Evolutionary conservation across 768 basidiomycete genomes (phyloP).

Genomic region (Collybiopsis confluens): DNA sequence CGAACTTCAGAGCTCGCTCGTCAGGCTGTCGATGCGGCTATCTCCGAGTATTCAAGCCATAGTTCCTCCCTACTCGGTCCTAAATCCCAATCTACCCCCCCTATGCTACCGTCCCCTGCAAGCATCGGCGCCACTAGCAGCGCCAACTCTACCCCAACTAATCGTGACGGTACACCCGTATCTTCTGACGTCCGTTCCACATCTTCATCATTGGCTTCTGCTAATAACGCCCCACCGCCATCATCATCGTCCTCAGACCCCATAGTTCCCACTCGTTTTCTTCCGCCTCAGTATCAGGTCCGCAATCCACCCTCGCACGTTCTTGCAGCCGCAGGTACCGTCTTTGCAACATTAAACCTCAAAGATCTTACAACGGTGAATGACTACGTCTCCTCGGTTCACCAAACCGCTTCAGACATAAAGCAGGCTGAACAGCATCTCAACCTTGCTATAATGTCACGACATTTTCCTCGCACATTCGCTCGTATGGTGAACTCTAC

Average conservation of each 20-base stretch:
- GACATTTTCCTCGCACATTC: constrained; percentile 73
- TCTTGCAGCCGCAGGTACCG: constrained; percentile 37
- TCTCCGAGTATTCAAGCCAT: constrained; percentile 29
- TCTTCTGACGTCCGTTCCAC: constrained; percentile 28
- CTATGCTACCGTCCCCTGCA: constrained; percentile 78
- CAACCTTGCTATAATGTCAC: constrained; percentile 62
- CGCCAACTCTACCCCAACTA: constrained; percentile 74
- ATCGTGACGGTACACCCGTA: constrained; percentile 54
- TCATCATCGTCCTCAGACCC: constrained; percentile 23
- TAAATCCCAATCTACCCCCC: constrained; percentile 49
- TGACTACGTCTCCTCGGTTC: constrained; percentile 34
- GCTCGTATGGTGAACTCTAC: constrained; percentile 67
- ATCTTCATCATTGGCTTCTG: constrained; percentile 24
- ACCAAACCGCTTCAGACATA: constrained; percentile 44
- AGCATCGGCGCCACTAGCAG: constrained; percentile 65
- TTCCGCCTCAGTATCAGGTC: constrained; percentile 8
- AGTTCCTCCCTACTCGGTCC: constrained; percentile 23
- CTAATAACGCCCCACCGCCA: constrained; percentile 10
- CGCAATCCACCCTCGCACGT: constrained; percentile 34
- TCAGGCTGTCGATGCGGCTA: constrained; percentile 36
- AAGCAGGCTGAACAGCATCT: constrained; percentile 47
- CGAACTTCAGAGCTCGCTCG: constrained; percentile 30
- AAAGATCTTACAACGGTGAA: constrained; percentile 38
- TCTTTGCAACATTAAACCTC: constrained; percentile 40
- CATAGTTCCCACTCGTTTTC: constrained; percentile 27